Evolutionary conservation across 2,329 filamentous ascomycete species (phyloP), one percentile per base, ranked within the genome.

Genomic region (Tolypocladium album): DNA sequence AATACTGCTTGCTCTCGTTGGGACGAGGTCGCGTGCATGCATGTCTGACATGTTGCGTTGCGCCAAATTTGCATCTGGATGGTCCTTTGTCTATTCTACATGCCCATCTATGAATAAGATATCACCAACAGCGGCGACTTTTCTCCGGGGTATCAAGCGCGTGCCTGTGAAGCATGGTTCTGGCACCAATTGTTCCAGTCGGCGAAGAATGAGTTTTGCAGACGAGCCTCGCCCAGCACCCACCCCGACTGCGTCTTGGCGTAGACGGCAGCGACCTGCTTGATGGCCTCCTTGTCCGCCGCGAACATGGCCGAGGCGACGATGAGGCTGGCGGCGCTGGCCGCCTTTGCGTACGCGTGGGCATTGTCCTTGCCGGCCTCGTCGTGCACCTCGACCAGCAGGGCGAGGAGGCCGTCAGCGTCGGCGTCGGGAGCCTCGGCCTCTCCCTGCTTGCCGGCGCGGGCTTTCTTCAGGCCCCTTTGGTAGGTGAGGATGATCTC

Each of bases 131-230:
- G 17, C 20, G 31, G 20, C 50, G 13, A 20, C n/a, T 38, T 45
- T n/a, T 5, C 15, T 31, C 38, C 22, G 6, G 47, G 36, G 31
- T 31, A 43, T 69, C 65, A 68, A 63, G 65, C 62, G 39, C 65
- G 62, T 52, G 66, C 64, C 65, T 73, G 69, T 36, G 71, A 70
- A 17, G 76, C 76, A 67, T 78, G 74, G 60, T 78, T 80, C 70
- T 81, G 78, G 68, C 81, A 86, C 88, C 88, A 92, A 68, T 90
- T 89, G 64, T 86, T 79, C 87, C 87, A 91, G 62, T 90, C 87
- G 2, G 79, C 78, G 66, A 90, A 89, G 72, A 91, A 88, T 0
- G 78, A 78, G 27, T 81, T 79, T 72, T 87, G 85, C 55, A 89
- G 78, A 72, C 80, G 82, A 52, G 79, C 79, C 67, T 80, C 79